A percentile compares a stretch with the other conserved stretches of the same genome.
phyloP scores from a whole-genome alignment of 495 filamentous ascomycete genomes.

The Tuber brumale region DNA sequence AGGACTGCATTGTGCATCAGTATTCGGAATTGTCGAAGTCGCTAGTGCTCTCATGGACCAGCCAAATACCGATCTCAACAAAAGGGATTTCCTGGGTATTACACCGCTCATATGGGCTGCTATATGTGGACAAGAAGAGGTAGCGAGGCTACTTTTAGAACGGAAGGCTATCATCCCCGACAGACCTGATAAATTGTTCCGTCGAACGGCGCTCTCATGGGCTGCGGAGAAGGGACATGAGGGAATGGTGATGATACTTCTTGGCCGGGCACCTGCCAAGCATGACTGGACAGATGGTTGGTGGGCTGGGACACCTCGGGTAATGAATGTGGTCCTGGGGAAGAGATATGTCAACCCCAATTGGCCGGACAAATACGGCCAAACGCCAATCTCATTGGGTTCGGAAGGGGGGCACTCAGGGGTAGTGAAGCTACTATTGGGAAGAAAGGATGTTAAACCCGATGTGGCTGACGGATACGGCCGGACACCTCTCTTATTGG shows the following conservation, averaged over 20 bases:
- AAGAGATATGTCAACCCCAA: not conserved
- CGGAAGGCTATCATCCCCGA: not conserved
- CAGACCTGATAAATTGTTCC: not conserved
- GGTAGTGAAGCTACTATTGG: not conserved
- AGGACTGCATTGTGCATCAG: not conserved
- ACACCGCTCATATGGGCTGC: not conserved
- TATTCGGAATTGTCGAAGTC: not conserved
- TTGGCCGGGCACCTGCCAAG: not conserved
- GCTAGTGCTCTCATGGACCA: not conserved
- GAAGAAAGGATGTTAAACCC: not conserved
- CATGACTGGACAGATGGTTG: not conserved
- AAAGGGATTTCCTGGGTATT: not conserved
- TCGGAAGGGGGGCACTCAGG: not conserved
- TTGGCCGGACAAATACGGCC: not conserved
- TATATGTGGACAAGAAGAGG: not conserved
- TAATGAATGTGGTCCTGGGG: not conserved
- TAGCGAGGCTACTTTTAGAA: not conserved
- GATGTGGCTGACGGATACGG: too few species aligned
- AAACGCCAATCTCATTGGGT: not conserved
- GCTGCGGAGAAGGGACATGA: not conserved
- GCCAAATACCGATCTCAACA: not conserved
- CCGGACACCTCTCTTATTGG: too few species aligned
- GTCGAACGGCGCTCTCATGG: not conserved
- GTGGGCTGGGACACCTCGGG: not conserved
- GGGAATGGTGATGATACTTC: not conserved